Base-by-base conservation (phyloP, 192 early-diverging fungal genomes). In the Diversispora eburnea region DNA sequence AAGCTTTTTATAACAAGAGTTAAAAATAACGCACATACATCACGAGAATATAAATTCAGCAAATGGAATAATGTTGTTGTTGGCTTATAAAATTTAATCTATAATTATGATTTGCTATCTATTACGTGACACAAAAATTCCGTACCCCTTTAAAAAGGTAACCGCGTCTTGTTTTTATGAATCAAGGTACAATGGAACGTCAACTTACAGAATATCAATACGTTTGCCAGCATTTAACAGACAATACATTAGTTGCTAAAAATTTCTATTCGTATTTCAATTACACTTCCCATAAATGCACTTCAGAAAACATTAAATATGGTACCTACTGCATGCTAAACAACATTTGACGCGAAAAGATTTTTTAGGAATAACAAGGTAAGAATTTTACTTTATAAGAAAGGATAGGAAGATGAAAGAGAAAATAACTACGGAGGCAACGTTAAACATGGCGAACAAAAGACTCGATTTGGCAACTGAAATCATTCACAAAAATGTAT, bases 391-490 rank as follows among this genome's bases (percentile, higher is more conserved):
- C 49, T 67, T 67, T 67, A 4, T 8, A 46, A 22, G 46, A 52
- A 67, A 67, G 49, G n/a, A 39, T 20, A 67, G 66, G 49, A 67
- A 49, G 66, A 19, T 6, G 47, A 15, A 67, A 51, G 66, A 33
- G 46, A 51, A 51, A 19, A 25, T 67, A 67, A 3, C 19, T 67
- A 41, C 25, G 33, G 66, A 67, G 47, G 17, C 49, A 10, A 52
- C 66, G 41, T 67, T 67, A 67, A 80, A 41, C 41, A 67, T 67
- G 66, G 66, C 66, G 7, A 67, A 52, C 66, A 15, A 67, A 67
- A 52, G 49, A 20, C 47, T 67, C 20, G 8, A 4, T 33, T 0
- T 67, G 3, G 48, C 48, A 7, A 67, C 22, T 13, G 46, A 67
- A 67, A 48, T 67, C 20, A 4, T 41, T 6, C 49, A 67, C 47